Conservation (phyloP, 2,329 filamentous ascomycete species). For the Ophiostoma sp. region DNA sequence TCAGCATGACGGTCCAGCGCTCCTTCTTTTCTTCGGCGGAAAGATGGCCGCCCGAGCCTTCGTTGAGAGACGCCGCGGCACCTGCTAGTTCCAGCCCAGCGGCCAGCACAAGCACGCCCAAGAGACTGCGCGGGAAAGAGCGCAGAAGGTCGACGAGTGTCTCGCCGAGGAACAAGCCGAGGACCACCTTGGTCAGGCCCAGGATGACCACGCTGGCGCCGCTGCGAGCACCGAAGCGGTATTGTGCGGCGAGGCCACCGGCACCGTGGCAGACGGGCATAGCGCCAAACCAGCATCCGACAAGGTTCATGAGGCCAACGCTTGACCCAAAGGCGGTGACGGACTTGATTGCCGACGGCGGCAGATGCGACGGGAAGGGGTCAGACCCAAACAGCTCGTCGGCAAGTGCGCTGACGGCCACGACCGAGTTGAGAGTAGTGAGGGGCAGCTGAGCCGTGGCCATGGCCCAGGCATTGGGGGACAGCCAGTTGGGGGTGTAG, state of each 20-base stretch:
- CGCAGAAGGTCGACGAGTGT: constrained; percentile 65
- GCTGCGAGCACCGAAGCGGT: constrained; percentile 83
- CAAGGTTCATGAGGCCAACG: constrained; percentile 76
- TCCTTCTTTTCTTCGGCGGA: constrained; percentile 65
- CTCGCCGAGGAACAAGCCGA: constrained; percentile 71
- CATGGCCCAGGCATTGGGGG: constrained; percentile 46
- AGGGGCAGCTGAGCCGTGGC: constrained; percentile 83
- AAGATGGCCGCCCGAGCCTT: constrained; percentile 31
- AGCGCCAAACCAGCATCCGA: constrained; percentile 83
- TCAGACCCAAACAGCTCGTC: constrained; percentile 63
- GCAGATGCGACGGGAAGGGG: not conserved
- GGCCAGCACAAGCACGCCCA: constrained; percentile 85
- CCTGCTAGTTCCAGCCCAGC: constrained; percentile 82
- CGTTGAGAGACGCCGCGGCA: constrained; percentile 77
- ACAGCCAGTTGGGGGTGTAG: constrained; percentile 39
- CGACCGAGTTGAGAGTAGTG: constrained; percentile 86
- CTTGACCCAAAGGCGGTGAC: constrained; percentile 76
- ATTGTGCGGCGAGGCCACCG: constrained; percentile 84
- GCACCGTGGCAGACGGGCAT: constrained; percentile 96
- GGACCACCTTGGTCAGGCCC: constrained; percentile 65
- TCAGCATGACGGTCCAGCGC: constrained; percentile 84
- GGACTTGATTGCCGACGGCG: constrained; percentile 50
- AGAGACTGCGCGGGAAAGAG: constrained; percentile 67
- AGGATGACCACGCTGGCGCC: constrained; percentile 78
- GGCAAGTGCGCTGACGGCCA: constrained; percentile 77